Percentiles rank a stretch among this genome's conserved stretches.
Conservation (phyloP, 2,329 filamentous ascomycete species). For the Colletotrichum chrysophilum region DNA sequence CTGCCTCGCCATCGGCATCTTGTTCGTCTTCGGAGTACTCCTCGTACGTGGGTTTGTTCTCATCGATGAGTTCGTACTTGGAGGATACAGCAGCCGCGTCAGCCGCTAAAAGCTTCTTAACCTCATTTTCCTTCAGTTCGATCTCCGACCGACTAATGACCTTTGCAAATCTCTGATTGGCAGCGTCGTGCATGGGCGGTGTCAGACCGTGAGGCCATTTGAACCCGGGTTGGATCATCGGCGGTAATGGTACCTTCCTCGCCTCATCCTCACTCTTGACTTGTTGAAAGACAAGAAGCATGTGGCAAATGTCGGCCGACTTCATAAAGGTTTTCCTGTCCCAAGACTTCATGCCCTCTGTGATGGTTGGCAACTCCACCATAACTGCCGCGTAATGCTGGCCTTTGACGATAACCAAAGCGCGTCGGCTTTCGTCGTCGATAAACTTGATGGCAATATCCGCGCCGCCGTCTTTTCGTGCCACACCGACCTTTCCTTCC, state of each 20-base stretch:
- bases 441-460: slow-evolving; percentile 85
- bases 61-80: slow-evolving; percentile 69
- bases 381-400: slow-evolving; percentile 78
- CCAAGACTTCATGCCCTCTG: slow-evolving; percentile 93
- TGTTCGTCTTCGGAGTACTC: slow-evolving; percentile 67
- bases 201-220: slow-evolving; percentile 87
- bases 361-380: slow-evolving; percentile 84
- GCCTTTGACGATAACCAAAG: slow-evolving; percentile 72
- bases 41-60: slow-evolving; percentile 40
- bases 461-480: slow-evolving; percentile 68
- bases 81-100: slow-evolving; percentile 68
- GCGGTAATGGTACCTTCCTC: slow-evolving; percentile 69
- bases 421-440: slow-evolving; percentile 74
- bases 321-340: slow-evolving; percentile 89
- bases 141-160: slow-evolving; percentile 83
- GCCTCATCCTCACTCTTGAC: slow-evolving; percentile 73
- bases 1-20: slow-evolving; percentile 49
- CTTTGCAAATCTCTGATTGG: slow-evolving; percentile 83
- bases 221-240: slow-evolving; percentile 71
- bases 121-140: slow-evolving; percentile 81
- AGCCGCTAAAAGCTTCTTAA: slow-evolving; percentile 73
- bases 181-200: slow-evolving; percentile 85
- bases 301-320: slow-evolving; percentile 86
- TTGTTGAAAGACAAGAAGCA: slow-evolving; percentile 78
- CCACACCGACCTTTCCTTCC: slow-evolving; percentile 76